A percentile compares a stretch with the other conserved stretches of the same genome.
Evolutionary conservation across 108 stramenopile genomes (phyloP).

Genomic region (Cylindrotheca fusiformis): DNA sequence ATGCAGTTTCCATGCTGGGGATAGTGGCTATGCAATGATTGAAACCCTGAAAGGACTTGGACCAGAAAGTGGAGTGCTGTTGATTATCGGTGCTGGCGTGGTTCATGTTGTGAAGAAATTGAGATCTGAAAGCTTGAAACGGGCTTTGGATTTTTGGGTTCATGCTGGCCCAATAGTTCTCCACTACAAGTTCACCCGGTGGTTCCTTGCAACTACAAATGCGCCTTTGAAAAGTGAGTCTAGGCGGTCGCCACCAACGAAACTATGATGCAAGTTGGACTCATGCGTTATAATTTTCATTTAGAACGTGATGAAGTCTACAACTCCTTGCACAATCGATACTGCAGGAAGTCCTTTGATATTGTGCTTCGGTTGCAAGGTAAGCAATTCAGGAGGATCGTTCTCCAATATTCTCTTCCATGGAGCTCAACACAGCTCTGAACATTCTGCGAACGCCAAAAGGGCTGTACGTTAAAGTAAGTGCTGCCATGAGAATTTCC

Average conservation of each 20-base stretch:
- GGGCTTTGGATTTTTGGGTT: slow-evolving; percentile 60
- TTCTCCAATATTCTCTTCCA: no score
- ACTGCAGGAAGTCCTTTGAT: slow-evolving; percentile 43
- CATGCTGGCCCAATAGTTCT: slow-evolving; percentile 61
- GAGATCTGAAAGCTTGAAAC: slow-evolving; percentile 23
- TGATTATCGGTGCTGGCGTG: not conserved
- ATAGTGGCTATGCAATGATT: no score
- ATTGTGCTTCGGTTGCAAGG: slow-evolving; percentile 41
- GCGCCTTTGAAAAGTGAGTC: slow-evolving; percentile 17
- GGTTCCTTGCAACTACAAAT: slow-evolving; percentile 36
- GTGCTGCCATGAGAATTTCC: not conserved
- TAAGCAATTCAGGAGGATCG: no score
- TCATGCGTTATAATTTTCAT: no score
- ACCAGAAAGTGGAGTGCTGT: not conserved
- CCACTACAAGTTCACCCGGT: slow-evolving; percentile 71
- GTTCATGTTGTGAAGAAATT: not conserved
- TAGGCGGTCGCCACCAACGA: not conserved
- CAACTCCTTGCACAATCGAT: slow-evolving; percentile 42
- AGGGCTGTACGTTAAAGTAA: slow-evolving; percentile 47
- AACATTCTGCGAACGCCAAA: not conserved
- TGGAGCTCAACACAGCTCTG: not conserved
- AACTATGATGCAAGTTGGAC: no score
- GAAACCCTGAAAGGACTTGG: no score
- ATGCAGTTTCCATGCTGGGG: no score
- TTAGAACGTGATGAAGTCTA: slow-evolving; percentile 40